phyloP scores from a whole-genome alignment of 805 yeast species.

The Candida rishiriensis region DNA sequence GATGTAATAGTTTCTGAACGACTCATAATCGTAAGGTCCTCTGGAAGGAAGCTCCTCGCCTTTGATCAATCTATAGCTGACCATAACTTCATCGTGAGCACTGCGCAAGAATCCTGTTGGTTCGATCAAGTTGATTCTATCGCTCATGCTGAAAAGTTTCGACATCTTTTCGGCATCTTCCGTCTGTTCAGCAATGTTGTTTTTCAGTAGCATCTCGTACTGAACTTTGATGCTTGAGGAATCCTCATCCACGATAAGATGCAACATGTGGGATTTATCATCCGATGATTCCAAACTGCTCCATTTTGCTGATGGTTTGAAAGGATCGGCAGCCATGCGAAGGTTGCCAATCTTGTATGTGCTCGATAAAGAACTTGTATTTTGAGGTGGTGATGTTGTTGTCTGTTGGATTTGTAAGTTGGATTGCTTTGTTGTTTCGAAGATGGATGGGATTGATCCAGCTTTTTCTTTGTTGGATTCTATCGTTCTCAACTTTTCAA shows the following conservation, averaged over 20 bases:
- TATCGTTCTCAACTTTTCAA: conserved; percentile 6
- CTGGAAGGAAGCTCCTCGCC: conserved; percentile 24
- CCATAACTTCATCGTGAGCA: conserved; percentile 2
- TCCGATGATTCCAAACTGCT: background rate
- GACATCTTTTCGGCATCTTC: background rate
- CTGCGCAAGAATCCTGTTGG: conserved; percentile 6
- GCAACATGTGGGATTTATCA: conserved; percentile 4
- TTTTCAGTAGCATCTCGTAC: conserved; percentile 15
- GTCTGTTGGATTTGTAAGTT: background rate
- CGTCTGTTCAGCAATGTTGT: background rate
- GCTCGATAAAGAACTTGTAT: background rate
- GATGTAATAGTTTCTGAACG: conserved; percentile 18
- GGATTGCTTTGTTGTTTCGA: background rate
- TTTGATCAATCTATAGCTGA: conserved; percentile 16
- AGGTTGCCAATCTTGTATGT: conserved; percentile 18
- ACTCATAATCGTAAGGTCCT: conserved; percentile 25
- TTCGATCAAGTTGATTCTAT: conserved; percentile 1
- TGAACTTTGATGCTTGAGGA: conserved; percentile 18
- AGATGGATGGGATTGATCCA: background rate
- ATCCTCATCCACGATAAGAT: conserved; percentile 24
- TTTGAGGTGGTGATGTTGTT: no score
- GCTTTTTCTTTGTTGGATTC: background rate
- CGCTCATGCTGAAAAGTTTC: conserved; percentile 4
- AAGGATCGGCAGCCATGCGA: conserved; percentile 18
- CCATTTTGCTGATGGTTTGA: conserved; percentile 5